phyloP scores from a whole-genome alignment of 2,329 filamentous ascomycete genomes.

The Penicillium nordicum region DNA sequence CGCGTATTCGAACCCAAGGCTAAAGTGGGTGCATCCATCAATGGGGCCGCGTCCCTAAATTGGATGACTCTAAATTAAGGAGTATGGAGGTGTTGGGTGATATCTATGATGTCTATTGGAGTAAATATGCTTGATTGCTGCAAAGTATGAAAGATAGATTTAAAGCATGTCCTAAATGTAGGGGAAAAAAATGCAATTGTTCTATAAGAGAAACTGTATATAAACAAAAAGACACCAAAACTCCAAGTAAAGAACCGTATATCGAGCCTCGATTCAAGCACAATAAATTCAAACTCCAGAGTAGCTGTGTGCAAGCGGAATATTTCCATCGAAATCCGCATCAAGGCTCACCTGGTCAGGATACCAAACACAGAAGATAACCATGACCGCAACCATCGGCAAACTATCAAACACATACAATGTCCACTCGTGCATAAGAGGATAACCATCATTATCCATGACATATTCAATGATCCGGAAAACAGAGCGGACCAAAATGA shows the following conservation, averaged over 20 bases:
- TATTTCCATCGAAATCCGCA: neutral
- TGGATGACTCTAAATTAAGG: neutral
- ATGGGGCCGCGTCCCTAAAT: too few species aligned
- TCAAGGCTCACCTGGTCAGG: slow-evolving; percentile 5
- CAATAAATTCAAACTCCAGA: neutral
- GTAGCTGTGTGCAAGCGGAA: neutral
- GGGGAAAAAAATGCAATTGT: too few species aligned
- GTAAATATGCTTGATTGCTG: neutral
- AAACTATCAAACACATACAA: slow-evolving; percentile 46
- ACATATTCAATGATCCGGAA: slow-evolving; percentile 52
- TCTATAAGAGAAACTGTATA: neutral
- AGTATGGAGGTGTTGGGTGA: too few species aligned
- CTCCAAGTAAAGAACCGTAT: neutral
- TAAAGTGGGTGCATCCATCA: too few species aligned
- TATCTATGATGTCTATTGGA: neutral
- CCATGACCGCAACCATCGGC: slow-evolving; percentile 34
- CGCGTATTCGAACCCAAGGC: too few species aligned
- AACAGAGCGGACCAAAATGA: slow-evolving; percentile 45
- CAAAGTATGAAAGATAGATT: neutral
- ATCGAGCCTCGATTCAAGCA: neutral
- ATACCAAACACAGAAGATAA: slow-evolving; percentile 16
- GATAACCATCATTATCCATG: slow-evolving; percentile 42
- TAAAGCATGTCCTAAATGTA: neutral
- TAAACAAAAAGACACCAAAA: neutral
- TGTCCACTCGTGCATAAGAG: slow-evolving; percentile 42